Conservation (phyloP, 2,329 filamentous ascomycete species). For the Aurifilum marmelostoma region DNA sequence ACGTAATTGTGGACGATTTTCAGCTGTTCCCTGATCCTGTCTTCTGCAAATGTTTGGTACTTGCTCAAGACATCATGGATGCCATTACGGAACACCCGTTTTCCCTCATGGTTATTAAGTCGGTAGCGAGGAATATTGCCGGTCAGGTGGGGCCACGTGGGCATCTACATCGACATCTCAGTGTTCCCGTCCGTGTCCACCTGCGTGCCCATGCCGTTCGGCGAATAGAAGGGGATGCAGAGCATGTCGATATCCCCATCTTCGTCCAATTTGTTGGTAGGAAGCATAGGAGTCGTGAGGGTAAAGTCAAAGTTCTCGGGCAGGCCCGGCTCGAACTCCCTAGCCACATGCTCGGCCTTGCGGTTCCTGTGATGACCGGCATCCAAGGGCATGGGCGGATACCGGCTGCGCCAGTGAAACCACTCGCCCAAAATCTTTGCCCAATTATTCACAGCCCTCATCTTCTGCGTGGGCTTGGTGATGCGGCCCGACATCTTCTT, state of each 20-base stretch:
- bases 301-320: not conserved
- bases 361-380: not conserved
- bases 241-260: not conserved
- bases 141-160: not conserved
- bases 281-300: not conserved
- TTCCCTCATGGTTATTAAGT: not conserved
- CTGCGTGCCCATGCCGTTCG: not conserved
- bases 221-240: not conserved
- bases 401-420: not conserved
- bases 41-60: slow-evolving; percentile 4
- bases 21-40: not conserved
- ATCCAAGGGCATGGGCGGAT: not conserved
- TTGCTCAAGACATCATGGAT: not conserved
- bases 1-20: not conserved
- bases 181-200: not conserved
- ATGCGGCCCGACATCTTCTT: not conserved
- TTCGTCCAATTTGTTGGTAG: not conserved
- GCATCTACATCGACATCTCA: no score
- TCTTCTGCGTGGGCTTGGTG: not conserved
- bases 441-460: not conserved
- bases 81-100: not conserved
- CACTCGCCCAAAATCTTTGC: not conserved
- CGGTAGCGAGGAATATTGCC: not conserved
- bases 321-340: not conserved
- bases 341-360: not conserved